Percentiles rank a stretch among this genome's conserved stretches.
Conservation (phyloP, 1,284 basidiomycete species). For the Austroboletus novae-zelandiae region DNA sequence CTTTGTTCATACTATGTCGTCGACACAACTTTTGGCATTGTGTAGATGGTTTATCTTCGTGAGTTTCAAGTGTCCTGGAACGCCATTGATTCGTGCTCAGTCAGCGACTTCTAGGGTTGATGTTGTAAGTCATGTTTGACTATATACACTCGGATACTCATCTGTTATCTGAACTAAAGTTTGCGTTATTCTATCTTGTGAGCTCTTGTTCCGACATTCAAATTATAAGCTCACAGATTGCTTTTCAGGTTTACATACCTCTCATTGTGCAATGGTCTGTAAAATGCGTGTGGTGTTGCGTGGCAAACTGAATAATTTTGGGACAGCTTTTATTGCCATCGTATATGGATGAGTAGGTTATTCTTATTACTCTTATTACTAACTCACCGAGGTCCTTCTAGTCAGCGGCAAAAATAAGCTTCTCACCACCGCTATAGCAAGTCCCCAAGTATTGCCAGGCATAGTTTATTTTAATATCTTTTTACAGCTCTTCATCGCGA, state of each 20-base stretch:
- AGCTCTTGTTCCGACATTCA: neutral
- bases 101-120: neutral
- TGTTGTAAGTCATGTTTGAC: neutral
- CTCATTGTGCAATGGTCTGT: slow-evolving; percentile 9
- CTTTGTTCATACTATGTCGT: neutral
- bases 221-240: neutral
- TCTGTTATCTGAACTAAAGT: neutral
- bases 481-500: neutral
- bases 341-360: slow-evolving; percentile 17
- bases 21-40: neutral
- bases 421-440: slow-evolving; percentile 9
- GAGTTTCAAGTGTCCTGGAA: neutral
- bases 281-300: neutral
- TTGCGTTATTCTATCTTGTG: neutral
- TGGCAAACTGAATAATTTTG: neutral
- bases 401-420: slow-evolving; percentile 12
- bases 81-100: neutral
- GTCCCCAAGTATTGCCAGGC: neutral
- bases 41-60: neutral
- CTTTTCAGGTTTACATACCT: neutral
- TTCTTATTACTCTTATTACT: neutral
- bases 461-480: neutral
- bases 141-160: neutral
- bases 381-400: neutral
- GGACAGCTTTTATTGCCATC: slow-evolving; percentile 16